Evolutionary conservation across 306 rosid species (phyloP), one percentile per base, ranked within the genome.

Genomic region (Cicer arietinum): DNA sequence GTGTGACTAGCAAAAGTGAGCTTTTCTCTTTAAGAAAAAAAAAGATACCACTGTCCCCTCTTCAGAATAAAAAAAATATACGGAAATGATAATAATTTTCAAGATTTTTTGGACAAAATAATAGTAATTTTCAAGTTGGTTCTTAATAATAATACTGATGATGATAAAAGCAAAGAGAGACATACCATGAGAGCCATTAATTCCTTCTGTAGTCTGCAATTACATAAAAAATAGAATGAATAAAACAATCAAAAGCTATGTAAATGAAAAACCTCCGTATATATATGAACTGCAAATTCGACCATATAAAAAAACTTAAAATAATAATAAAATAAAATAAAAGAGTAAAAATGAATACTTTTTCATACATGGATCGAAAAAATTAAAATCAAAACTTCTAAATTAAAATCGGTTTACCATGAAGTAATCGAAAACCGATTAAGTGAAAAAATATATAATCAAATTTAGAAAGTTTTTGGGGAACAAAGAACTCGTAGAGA

Each of bases 181-280:
- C 83, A 67, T 86, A 94, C 99, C 99, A 94, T 94, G 65, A 94
- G 92, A 65, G 99, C 88, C 99, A 89, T 94, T 84, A 94, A 85
- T 87, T 94, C 99, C 90, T 89, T 92, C 89, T 94, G 97, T 60
- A 94, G 84, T 89, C 99, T 92, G 87, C 88, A 75, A 76, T 54
- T 35, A 52, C 43, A 53, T 3, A 8, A 62, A 79, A 78, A 81
- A 78, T 6, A 22, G 39, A 52, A 64, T 5, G 4, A 25, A 63
- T n/a, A 16, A 65, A 78, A 74, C 76, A 66, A 79, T 74, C 54
- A 79, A 76, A 69, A 78, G 50, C 37, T 71, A 66, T 10, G 51
- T 10, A 69, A 10, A 57, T 37, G 42, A 47, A 60, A 71, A 79
- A 17, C 0, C 46, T 35, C 22, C 51, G 56, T 8, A 72, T 4